Conservation (phyloP, 768 basidiomycete species). For the Lepiota subincarnata region DNA sequence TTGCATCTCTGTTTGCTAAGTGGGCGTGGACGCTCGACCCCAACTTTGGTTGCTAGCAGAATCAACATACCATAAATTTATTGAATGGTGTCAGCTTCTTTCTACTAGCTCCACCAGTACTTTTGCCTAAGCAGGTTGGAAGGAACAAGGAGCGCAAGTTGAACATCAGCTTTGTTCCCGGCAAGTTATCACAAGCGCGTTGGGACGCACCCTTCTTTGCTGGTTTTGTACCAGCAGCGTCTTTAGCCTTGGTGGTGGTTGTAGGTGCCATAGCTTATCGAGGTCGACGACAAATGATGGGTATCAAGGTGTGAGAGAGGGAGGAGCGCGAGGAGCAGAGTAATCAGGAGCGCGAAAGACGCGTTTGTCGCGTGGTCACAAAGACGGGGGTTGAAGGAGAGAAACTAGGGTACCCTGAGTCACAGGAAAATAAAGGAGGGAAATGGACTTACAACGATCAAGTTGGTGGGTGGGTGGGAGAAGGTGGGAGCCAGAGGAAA, state of each 20-base stretch:
- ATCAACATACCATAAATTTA: conserved; percentile 55
- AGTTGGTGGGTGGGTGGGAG: conserved; percentile 10
- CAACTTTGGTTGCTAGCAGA: conserved; percentile 3
- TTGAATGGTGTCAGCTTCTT: conserved; percentile 74
- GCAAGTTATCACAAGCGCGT: not conserved
- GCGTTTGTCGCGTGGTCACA: conserved; percentile 22
- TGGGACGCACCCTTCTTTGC: conserved; percentile 51
- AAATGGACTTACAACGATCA: conserved; percentile 7
- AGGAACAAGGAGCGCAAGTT: conserved; percentile 15
- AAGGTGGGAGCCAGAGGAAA: conserved; percentile 33
- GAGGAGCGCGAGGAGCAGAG: not conserved
- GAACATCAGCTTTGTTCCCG: conserved; percentile 15
- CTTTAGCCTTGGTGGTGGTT: conserved; percentile 30
- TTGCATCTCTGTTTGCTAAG: conserved; percentile 72
- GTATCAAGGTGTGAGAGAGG: not conserved
- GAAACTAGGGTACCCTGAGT: conserved; percentile 7
- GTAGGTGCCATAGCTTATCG: conserved; percentile 39
- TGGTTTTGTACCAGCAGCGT: conserved; percentile 37
- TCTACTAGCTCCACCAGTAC: conserved; percentile 45
- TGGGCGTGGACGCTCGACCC: conserved; percentile 6
- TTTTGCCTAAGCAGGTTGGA: conserved; percentile 38
- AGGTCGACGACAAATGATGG: conserved; percentile 2
- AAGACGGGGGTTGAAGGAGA: conserved; percentile 4
- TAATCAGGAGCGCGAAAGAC: conserved; percentile 16
- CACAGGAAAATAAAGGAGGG: conserved; percentile 8